phyloP scores from a whole-genome alignment of 768 basidiomycete species.

The Lentinula guzmanii region DNA sequence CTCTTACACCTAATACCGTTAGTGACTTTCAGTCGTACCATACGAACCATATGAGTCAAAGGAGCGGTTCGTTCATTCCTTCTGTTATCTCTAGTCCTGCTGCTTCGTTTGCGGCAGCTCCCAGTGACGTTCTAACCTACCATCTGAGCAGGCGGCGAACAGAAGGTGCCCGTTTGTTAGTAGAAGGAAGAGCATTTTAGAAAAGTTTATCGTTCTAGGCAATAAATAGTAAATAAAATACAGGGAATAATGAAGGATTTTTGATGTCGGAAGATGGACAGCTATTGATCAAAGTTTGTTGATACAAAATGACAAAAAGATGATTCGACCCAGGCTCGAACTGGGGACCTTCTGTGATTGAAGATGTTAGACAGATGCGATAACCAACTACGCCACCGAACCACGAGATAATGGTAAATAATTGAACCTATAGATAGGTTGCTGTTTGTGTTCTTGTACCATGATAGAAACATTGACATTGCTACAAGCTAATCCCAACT shows the following conservation, averaged over 20 bases:
- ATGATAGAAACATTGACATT: too few species aligned
- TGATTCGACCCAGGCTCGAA: too few species aligned
- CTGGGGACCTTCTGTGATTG: too few species aligned
- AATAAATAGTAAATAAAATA: too few species aligned
- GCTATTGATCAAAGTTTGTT: too few species aligned
- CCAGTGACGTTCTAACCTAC: neutral
- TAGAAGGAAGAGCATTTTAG: neutral
- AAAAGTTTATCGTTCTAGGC: neutral
- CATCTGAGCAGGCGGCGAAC: neutral
- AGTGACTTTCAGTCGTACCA: neutral
- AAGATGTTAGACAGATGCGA: conserved; percentile 79
- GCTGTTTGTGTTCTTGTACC: too few species aligned
- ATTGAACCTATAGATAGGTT: too few species aligned
- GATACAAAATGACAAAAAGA: too few species aligned
- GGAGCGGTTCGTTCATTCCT: neutral
- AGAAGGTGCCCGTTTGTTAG: neutral
- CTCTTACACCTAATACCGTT: neutral
- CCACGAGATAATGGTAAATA: too few species aligned
- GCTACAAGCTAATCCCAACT: too few species aligned
- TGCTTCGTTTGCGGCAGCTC: neutral
- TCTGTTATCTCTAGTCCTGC: neutral
- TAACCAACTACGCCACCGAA: conserved; percentile 77
- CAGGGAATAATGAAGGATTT: too few species aligned
- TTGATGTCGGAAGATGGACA: too few species aligned
- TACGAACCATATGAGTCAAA: neutral